Evolutionary conservation across 768 basidiomycete genomes (phyloP).

Genomic region (Cystoderma amianthinum): DNA sequence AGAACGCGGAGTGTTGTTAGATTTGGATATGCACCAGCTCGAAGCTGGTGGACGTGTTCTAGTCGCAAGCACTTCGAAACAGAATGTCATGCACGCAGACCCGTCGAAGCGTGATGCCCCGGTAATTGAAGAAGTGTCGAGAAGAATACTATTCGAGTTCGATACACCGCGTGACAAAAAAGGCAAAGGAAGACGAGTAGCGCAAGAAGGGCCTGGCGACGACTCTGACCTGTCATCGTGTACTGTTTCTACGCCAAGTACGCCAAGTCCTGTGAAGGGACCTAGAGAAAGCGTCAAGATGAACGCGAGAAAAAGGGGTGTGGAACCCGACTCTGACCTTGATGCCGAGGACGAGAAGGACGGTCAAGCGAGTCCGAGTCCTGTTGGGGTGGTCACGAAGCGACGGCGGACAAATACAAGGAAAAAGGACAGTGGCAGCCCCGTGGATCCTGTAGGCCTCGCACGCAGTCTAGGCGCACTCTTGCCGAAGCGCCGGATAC

Average conservation of each 20-base stretch:
- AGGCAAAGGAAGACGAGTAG: background rate
- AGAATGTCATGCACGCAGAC: background rate
- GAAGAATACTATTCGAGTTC: background rate
- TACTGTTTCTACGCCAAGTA: background rate
- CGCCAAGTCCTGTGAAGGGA: background rate
- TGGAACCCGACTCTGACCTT: background rate
- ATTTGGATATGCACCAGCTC: background rate
- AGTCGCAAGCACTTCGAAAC: background rate
- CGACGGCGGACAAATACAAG: background rate
- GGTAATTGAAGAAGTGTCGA: background rate
- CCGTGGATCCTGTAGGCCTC: conserved; percentile 2
- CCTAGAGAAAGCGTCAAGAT: background rate
- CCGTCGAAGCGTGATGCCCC: background rate
- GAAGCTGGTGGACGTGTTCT: background rate
- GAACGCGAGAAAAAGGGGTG: background rate
- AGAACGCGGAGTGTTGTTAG: background rate
- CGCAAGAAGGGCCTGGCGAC: background rate
- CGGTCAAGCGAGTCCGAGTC: background rate
- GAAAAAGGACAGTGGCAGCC: background rate
- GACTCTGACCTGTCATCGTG: background rate
- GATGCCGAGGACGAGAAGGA: background rate
- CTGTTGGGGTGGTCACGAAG: background rate
- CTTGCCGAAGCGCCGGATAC: background rate
- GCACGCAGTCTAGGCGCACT: background rate
- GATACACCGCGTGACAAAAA: background rate